Percentiles rank a stretch among this genome's conserved stretches.
These are phyloP conservation scores for Microdochium bolleyi DNA, from an alignment of 2,329 filamentous ascomycete genomes.

Conservation along the genomic window DNA sequence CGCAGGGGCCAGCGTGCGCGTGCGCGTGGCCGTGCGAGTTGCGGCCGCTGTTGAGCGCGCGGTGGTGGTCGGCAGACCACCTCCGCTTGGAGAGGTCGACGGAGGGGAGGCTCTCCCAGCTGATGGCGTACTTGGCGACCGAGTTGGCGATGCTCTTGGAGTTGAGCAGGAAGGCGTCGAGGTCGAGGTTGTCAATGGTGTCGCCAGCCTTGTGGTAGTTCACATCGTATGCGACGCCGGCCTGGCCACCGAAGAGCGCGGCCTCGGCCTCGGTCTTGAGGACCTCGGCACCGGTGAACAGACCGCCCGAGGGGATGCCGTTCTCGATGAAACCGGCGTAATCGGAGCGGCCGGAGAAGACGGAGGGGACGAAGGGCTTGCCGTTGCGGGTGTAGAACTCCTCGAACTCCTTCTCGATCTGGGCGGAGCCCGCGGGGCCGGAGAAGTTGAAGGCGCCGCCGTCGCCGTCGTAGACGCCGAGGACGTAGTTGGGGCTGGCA, in stretches of 20 bases:
- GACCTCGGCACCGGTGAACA: conserved; percentile 61
- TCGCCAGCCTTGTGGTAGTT: conserved; percentile 24
- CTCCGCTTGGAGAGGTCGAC: conserved; percentile 17
- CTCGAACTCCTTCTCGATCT: conserved; percentile 44
- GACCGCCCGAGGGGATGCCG: conserved; percentile 49
- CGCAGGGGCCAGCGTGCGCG: conserved; percentile 20
- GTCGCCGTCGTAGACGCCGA: conserved; percentile 41
- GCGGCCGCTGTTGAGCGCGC: conserved; percentile 16
- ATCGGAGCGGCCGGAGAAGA: conserved; percentile 59
- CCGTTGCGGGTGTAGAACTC: conserved; percentile 36
- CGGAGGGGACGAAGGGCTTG: conserved; percentile 46
- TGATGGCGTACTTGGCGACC: conserved; percentile 29
- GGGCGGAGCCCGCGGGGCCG: conserved; percentile 45
- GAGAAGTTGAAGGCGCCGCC: conserved; percentile 43
- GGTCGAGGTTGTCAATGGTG: conserved; percentile 19
- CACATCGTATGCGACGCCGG: conserved; percentile 25
- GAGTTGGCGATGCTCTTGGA: conserved; percentile 12
- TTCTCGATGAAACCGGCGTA: conserved; percentile 42
- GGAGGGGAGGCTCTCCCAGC: conserved; percentile 33
- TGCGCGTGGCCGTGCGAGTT: conserved; percentile 11
- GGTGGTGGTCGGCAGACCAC: conserved; percentile 19
- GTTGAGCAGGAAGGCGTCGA: conserved; percentile 19
- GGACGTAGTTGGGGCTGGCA: conserved; percentile 46
- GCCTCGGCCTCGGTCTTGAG: conserved; percentile 54
- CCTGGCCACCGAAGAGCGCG: conserved; percentile 39